Conservation (phyloP, 768 basidiomycete species). For the Kondoa subrosea region DNA sequence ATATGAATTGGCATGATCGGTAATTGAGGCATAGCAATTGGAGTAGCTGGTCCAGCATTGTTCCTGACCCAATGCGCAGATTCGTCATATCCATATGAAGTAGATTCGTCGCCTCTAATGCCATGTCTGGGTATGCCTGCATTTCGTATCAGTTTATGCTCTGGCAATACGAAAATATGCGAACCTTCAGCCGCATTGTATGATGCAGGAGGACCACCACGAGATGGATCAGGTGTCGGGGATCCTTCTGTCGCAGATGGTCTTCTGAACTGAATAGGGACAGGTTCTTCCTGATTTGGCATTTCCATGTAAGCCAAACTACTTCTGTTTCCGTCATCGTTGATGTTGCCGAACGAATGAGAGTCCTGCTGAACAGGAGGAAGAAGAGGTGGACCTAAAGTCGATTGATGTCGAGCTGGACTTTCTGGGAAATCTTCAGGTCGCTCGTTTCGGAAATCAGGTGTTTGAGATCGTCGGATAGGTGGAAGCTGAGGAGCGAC, state of each 20-base stretch:
- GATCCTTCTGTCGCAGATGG: background rate
- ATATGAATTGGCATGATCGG: background rate
- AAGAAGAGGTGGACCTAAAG: background rate
- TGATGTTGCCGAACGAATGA: background rate
- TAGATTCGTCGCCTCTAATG: background rate
- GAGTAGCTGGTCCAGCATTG: background rate
- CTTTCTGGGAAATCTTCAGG: background rate
- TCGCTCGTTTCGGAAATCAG: background rate
- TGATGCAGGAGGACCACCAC: background rate
- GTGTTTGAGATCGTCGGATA: background rate
- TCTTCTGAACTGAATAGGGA: background rate
- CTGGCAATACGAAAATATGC: background rate
- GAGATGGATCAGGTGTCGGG: background rate
- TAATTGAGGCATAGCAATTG: background rate
- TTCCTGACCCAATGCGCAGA: background rate
- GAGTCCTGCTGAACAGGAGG: background rate
- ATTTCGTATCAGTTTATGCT: background rate
- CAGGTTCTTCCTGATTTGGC: slow-evolving; percentile 6
- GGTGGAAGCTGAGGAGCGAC: background rate
- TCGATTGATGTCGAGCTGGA: background rate
- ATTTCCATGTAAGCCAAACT: slow-evolving; percentile 22
- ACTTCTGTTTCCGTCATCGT: slow-evolving; percentile 17
- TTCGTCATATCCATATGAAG: background rate
- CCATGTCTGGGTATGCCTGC: slow-evolving; percentile 3
- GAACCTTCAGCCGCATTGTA: background rate